These are phyloP conservation scores for Entomortierella lignicola DNA, from an alignment of 192 early-diverging fungal species.

Conservation along the genomic window DNA sequence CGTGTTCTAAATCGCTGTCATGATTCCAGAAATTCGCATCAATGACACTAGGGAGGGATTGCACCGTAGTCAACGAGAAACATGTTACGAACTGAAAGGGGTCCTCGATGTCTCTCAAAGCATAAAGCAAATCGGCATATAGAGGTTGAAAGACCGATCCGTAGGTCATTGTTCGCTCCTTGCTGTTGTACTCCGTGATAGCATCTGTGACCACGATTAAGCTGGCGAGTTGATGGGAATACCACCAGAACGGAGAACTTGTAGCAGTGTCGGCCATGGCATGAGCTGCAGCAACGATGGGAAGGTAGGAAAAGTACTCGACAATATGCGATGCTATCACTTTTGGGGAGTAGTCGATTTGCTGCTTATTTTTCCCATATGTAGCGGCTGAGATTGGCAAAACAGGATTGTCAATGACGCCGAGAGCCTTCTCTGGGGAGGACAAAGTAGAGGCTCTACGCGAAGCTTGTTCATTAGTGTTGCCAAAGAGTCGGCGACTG, in stretches of 20 bases:
- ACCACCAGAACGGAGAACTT: conserved; percentile 17
- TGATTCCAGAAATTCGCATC: conserved; percentile 11
- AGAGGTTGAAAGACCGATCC: conserved; percentile 6
- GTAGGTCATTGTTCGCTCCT: conserved; percentile 8
- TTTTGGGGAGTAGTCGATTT: conserved; percentile 1
- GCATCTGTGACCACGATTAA: conserved; percentile 13
- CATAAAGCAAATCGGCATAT: conserved; percentile 7
- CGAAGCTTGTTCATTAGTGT: not conserved
- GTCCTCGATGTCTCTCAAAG: not conserved
- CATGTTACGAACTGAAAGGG: conserved; percentile 3
- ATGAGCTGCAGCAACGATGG: conserved; percentile 10
- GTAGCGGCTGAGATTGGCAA: not conserved
- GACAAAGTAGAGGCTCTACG: not conserved
- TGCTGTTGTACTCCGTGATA: conserved; percentile 10
- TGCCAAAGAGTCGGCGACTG: conserved; percentile 6
- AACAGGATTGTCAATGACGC: not conserved
- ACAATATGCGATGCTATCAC: not conserved
- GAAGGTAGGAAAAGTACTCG: conserved; percentile 13
- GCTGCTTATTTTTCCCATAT: conserved; percentile 1
- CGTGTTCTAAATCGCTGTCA: conserved; percentile 13
- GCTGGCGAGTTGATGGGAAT: conserved; percentile 7
- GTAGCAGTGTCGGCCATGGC: conserved; percentile 3
- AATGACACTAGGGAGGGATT: conserved; percentile 8
- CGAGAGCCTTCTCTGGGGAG: not conserved
- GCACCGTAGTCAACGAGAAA: conserved; percentile 5